These are phyloP conservation scores for Silybum marianum DNA, from an alignment of 129 eudicot species.

Conservation along the genomic window DNA sequence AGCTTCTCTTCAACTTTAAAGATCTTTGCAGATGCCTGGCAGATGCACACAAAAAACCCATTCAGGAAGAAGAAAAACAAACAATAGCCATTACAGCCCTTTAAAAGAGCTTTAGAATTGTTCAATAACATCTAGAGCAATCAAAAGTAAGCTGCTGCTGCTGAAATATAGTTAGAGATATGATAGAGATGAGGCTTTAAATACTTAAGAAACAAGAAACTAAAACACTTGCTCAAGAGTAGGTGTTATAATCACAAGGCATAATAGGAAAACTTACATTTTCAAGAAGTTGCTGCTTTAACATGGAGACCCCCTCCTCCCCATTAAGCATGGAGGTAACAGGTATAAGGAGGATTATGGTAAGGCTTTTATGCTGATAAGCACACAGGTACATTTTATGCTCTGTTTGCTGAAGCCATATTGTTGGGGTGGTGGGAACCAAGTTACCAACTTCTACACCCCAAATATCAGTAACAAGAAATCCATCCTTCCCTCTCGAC, in stretches of 20 bases:
- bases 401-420: constrained; percentile 84
- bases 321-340: constrained; percentile 64
- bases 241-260: not conserved
- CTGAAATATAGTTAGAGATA: not conserved
- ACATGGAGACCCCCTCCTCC: constrained; percentile 70
- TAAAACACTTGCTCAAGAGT: not conserved
- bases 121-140: not conserved
- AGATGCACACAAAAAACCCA: not conserved
- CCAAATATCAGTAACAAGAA: constrained; percentile 78
- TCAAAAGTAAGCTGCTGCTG: not conserved
- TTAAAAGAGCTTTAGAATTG: not conserved
- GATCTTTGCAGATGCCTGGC: constrained; percentile 73
- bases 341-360: constrained; percentile 75
- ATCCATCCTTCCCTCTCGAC: constrained; percentile 97
- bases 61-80: not conserved
- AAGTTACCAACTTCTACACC: constrained; percentile 61
- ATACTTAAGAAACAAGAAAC: not conserved
- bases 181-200: not conserved
- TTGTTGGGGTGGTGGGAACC: constrained; percentile 60
- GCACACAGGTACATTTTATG: constrained; percentile 83
- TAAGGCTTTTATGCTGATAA: constrained; percentile 83
- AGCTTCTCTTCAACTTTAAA: constrained; percentile 89
- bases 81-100: not conserved
- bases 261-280: constrained; percentile 46
- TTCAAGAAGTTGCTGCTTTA: constrained; percentile 75